These are phyloP conservation scores for Lactarius tabidus DNA, from an alignment of 768 basidiomycete genomes.

Conservation along the genomic window DNA sequence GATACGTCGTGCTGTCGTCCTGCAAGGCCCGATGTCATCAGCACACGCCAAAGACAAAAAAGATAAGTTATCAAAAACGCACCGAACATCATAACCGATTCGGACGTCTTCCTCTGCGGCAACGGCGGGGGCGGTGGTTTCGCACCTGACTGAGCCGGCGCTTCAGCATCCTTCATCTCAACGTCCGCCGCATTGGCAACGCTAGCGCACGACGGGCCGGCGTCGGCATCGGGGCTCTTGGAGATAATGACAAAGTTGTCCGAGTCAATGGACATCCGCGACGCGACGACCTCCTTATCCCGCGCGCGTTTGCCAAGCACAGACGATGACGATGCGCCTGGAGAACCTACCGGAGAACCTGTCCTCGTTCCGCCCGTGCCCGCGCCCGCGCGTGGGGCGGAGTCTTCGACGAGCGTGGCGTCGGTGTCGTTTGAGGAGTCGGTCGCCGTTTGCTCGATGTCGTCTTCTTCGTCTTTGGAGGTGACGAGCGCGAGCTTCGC, in stretches of 20 bases:
- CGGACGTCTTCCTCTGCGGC: conserved; percentile 49
- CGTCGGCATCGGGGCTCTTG: conserved; percentile 31
- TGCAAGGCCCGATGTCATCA: conserved; percentile 29
- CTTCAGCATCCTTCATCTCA: conserved; percentile 29
- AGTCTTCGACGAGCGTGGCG: conserved; percentile 82
- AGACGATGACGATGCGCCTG: conserved; percentile 25
- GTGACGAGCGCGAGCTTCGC: conserved; percentile 91
- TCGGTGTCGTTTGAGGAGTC: conserved; percentile 86
- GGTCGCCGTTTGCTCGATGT: conserved; percentile 66
- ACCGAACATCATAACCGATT: conserved; percentile 92
- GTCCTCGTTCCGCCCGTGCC: conserved; percentile 2
- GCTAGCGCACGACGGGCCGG: conserved; percentile 17
- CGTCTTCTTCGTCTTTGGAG: conserved; percentile 84
- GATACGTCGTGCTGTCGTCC: conserved; percentile 97
- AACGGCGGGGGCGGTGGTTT: conserved; percentile 56
- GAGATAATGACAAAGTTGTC: conserved; percentile 42
- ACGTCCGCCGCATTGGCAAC: conserved; percentile 31
- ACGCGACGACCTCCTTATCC: conserved; percentile 33
- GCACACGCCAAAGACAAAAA: not conserved
- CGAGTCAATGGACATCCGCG: conserved; percentile 54
- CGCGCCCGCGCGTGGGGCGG: conserved; percentile 24
- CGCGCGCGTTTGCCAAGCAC: conserved; percentile 70
- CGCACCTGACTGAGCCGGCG: conserved; percentile 28
- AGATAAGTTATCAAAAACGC: conserved; percentile 24
- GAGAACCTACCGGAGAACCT: conserved; percentile 34